Percentiles rank a stretch among this genome's conserved stretches.
Evolutionary conservation across 108 stramenopile species (phyloP).

Genomic region (Schizochytrium sp.): DNA sequence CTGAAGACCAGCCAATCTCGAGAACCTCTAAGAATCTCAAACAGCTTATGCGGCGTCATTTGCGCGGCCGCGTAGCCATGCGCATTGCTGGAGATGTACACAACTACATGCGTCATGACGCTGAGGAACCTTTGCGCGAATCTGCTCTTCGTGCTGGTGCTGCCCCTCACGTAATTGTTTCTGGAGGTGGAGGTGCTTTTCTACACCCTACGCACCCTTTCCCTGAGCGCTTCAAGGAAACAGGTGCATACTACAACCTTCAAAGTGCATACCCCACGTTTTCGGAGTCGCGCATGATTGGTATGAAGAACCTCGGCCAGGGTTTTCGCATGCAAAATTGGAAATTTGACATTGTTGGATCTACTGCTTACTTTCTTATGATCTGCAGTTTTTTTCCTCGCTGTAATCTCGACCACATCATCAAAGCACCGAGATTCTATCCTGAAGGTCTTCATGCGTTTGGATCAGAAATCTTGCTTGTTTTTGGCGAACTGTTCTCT

Average conservation of each 20-base stretch:
- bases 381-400: conserved; percentile 77
- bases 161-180: conserved; percentile 74
- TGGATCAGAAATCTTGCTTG: neutral
- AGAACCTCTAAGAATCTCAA: conserved; percentile 71
- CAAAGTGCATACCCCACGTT: conserved; percentile 73
- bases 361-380: conserved; percentile 73
- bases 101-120: conserved; percentile 78
- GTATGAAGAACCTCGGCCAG: conserved; percentile 77
- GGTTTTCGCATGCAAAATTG: conserved; percentile 77
- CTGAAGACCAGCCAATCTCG: conserved; percentile 58
- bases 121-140: conserved; percentile 44
- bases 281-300: conserved; percentile 70
- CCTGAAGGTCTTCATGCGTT: conserved; percentile 18
- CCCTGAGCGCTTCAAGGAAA: conserved; percentile 72
- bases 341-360: conserved; percentile 77
- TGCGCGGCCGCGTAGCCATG: conserved; percentile 73
- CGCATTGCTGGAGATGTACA: conserved; percentile 80
- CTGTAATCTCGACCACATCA: conserved; percentile 63
- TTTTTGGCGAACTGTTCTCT: conserved; percentile 18
- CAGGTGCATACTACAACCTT: conserved; percentile 69
- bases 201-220: conserved; percentile 73
- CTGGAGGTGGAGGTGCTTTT: conserved; percentile 78
- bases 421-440: conserved; percentile 21
- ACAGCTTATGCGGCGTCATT: conserved; percentile 76
- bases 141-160: conserved; percentile 47